Evolutionary conservation across 768 basidiomycete genomes (phyloP), one percentile per base, ranked within the genome.

Genomic region (Lyophyllum decastes): DNA sequence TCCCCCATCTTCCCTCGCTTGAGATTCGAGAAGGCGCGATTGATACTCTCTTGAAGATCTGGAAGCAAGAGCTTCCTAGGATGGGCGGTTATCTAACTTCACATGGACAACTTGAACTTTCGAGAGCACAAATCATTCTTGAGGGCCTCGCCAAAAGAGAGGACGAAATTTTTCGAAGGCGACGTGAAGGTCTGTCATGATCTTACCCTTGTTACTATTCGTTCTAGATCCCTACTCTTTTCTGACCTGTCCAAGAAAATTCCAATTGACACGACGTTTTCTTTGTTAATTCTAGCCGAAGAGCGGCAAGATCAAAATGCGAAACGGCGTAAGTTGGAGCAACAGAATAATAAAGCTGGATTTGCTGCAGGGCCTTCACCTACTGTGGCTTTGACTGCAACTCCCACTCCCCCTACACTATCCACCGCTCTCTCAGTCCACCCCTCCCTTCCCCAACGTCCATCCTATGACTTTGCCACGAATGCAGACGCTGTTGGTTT

Each of bases 1-100:
- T 99, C 66, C 97, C 97, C 21, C 97, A 99, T 78, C 82, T 99
- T 57, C 97, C 97, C 24, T 94, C 91, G 58, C 85, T 99, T 81
- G 97, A 99, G 80, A 99, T 99, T 71, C 86, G 97, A 67, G 96
- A 99, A 79, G 97, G 97, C 61, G 97, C 96, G 27, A 98, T 99
- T 78, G 97, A 98, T 79, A 97, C 92, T 56, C 78, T 99, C 60
- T 76, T 99, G 70, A 89, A 84, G 73, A 98, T 99, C 49, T 99
- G 97, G 97, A 94, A 92, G 75, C 80, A 81, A 74, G 94, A 95
- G 71, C 78, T 99, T 38, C 88, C 92, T 34, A 83, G 90, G 68
- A 98, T 99, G 97, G 96, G 95, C 52, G 97, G 97, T 46, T 99
- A 98, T 75, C 67, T 98, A 67, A 95, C 96, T 49, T 88, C 97